Evolutionary conservation across 805 yeast species (phyloP), one percentile per base, ranked within the genome.

Genomic region (Cyberlindnera japonica): DNA sequence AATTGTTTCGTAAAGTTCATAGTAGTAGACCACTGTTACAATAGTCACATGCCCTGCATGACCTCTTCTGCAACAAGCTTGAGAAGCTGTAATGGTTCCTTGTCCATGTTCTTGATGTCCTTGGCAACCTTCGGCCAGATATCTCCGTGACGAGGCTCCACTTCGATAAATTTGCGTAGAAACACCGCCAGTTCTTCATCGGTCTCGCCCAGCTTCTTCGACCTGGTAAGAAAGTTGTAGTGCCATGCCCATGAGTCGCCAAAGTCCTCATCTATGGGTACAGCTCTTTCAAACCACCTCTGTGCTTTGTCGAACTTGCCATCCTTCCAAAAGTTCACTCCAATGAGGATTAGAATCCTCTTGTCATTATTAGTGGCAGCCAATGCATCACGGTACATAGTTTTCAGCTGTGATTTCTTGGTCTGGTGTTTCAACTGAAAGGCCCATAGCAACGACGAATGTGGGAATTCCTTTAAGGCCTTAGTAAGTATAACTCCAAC

Each of bases 221-320:
- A 64, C 45, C 68, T 72, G 16, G 49, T 37, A 32, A 67, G 41
- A 46, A 72, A 76, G 20, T 69, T 66, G 50, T 74, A 76, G 35
- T 69, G 54, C 82, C 88, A 81, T 1, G 78, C 74, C 83, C 95
- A 88, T 3, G 72, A 61, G 60, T 90, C 97, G 4, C 95, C 97
- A 54, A 68, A 74, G n/a, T 62, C 65, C 1, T 65, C 58, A 41
- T 80, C 78, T 3, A 69, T 65, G n/a, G 63, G 66, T 10, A 81
- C 56, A 0, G 93, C 84, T 38, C 83, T 68, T 35, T 81, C 82
- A 41, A 88, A 75, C 88, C 96, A 90, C 12, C 79, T 70, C 40
- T 68, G 65, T 0, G 95, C 86, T 48, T 79, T 81, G 2, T 71
- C 62, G 19, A 71, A 60, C 48, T 83, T 83, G 0, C 83, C 81